A percentile compares a stretch with the other conserved stretches of the same genome.
Evolutionary conservation across 2,329 filamentous ascomycete genomes (phyloP).

Genomic region (Claviceps quebecensis): DNA sequence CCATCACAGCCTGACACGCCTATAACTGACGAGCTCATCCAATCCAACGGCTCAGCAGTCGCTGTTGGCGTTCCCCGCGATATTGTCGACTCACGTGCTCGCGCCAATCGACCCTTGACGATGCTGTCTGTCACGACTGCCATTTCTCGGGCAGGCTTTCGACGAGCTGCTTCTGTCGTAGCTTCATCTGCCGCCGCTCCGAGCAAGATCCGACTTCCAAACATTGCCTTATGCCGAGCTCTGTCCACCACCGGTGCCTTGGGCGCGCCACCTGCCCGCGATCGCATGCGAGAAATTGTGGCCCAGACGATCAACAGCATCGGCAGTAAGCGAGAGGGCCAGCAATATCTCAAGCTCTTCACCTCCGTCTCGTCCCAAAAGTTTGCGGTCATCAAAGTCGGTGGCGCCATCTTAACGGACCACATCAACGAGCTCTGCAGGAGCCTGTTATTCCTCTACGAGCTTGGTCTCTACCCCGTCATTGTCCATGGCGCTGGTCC

Average conservation of each 20-base stretch:
- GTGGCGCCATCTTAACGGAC: constrained; percentile 88
- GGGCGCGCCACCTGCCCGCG: not conserved
- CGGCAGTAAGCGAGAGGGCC: constrained; percentile 17
- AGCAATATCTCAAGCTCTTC: constrained; percentile 96
- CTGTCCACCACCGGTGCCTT: not conserved
- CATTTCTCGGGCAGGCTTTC: not conserved
- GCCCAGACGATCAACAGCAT: constrained; percentile 5
- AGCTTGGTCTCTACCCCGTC: constrained; percentile 87
- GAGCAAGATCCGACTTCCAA: not conserved
- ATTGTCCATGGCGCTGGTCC: constrained; percentile 92
- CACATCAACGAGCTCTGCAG: constrained; percentile 84
- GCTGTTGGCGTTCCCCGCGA: not conserved
- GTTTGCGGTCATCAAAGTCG: constrained; percentile 97
- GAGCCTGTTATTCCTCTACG: constrained; percentile 80
- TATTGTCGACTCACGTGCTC: not conserved
- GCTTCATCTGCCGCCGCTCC: not conserved
- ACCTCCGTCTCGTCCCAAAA: constrained; percentile 92
- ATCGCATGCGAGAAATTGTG: constrained; percentile 4
- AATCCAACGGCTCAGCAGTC: too few relatives aligned
- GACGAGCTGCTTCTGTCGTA: not conserved
- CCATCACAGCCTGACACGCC: too few relatives aligned
- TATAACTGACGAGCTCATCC: too few relatives aligned
- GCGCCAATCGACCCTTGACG: not conserved
- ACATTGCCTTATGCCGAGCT: not conserved
- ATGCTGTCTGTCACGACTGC: constrained; percentile 3